A percentile compares a stretch with the other conserved stretches of the same genome.
phyloP scores from a whole-genome alignment of 2,329 filamentous ascomycete genomes.

The Neopestalotiopsis sp. region DNA sequence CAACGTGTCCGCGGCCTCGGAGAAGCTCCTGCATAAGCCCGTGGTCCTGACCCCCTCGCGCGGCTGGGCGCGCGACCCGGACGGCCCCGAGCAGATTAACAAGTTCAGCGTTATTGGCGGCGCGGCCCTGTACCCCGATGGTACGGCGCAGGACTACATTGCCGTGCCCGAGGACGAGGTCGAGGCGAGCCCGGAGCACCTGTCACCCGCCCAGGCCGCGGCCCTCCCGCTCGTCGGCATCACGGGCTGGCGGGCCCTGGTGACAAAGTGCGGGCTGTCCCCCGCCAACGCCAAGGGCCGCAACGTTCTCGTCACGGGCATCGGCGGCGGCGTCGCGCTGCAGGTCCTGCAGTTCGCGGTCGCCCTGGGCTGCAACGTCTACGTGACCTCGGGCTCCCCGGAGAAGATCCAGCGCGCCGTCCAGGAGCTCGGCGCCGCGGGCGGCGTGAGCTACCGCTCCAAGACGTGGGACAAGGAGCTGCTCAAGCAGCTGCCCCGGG shows the following conservation, averaged over 20 bases:
- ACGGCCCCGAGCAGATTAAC: conserved; percentile 71
- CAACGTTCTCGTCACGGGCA: conserved; percentile 87
- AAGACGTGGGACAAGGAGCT: conserved; percentile 83
- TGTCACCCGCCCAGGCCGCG: conserved; percentile 76
- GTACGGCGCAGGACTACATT: conserved; percentile 77
- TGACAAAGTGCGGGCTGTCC: conserved; percentile 72
- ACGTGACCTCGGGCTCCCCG: conserved; percentile 75
- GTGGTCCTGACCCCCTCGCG: conserved; percentile 80
- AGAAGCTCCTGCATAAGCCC: conserved; percentile 61
- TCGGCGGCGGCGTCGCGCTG: conserved; percentile 90
- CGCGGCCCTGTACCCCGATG: conserved; percentile 64
- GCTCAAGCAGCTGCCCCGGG: conserved; percentile 62
- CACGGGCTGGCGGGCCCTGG: conserved; percentile 85
- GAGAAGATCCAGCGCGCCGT: conserved; percentile 78
- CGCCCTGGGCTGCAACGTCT: conserved; percentile 77
- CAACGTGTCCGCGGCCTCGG: conserved; percentile 48
- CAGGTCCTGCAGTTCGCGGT: conserved; percentile 81
- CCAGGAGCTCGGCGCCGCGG: conserved; percentile 71
- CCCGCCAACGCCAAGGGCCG: conserved; percentile 60
- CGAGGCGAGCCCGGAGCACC: conserved; percentile 75
- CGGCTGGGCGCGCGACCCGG: conserved; percentile 75
- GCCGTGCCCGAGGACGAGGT: conserved; percentile 73
- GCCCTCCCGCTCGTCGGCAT: conserved; percentile 84
- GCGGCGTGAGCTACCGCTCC: conserved; percentile 83
- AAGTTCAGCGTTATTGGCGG: conserved; percentile 72